phyloP scores from a whole-genome alignment of 2,329 filamentous ascomycete genomes.

The Elsinoe australis region DNA sequence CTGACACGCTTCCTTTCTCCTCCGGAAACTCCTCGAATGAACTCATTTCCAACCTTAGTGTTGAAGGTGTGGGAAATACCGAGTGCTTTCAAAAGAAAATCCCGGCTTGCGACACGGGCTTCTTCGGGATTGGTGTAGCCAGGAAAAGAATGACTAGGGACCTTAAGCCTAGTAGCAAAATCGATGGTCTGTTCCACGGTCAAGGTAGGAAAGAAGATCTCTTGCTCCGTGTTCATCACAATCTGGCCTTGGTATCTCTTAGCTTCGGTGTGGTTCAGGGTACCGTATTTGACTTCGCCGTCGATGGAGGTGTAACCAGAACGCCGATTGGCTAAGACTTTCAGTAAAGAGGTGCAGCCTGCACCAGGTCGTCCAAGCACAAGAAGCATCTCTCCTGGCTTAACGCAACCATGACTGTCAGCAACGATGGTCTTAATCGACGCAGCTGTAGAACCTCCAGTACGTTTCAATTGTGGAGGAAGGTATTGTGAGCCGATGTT shows the following conservation, averaged over 20 bases:
- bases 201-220: slow-evolving; percentile 49
- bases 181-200: slow-evolving; percentile 49
- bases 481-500: no score
- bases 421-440: no score
- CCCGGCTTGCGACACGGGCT: slow-evolving; percentile 46
- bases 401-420: no score
- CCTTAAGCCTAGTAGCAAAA: slow-evolving; percentile 48
- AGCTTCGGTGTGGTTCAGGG: slow-evolving; percentile 36
- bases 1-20: slow-evolving; percentile 51
- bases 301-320: slow-evolving; percentile 27
- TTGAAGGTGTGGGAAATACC: slow-evolving; percentile 50
- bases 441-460: no score
- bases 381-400: slow-evolving; percentile 44
- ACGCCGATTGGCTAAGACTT: slow-evolving; percentile 58
- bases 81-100: slow-evolving; percentile 29
- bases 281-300: slow-evolving; percentile 45
- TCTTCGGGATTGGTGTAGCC: no score
- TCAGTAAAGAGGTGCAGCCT: slow-evolving; percentile 64
- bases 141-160: no score
- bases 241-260: slow-evolving; percentile 39
- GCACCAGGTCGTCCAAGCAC: slow-evolving; percentile 43
- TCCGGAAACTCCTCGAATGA: slow-evolving; percentile 54
- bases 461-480: no score
- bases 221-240: slow-evolving; percentile 41
- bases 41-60: slow-evolving; percentile 51